These are phyloP conservation scores for Plasmodium gaboni DNA, from an alignment of 169 alveolate species.

Conservation along the genomic window DNA sequence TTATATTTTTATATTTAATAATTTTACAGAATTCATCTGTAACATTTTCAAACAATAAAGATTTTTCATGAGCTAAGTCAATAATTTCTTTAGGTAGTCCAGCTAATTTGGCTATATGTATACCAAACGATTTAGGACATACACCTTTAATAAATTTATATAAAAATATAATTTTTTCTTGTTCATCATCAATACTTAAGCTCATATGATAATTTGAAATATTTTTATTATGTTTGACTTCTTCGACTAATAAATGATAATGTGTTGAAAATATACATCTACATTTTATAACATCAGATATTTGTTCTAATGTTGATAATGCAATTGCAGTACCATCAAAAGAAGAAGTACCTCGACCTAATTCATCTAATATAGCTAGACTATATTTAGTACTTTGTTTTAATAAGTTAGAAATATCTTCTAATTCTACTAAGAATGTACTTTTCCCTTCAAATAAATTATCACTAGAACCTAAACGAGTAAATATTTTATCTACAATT, in stretches of 20 bases:
- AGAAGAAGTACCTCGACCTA: slow-evolving; percentile 99
- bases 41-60: slow-evolving; percentile 60
- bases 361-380: slow-evolving; percentile 97
- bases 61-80: slow-evolving; percentile 66
- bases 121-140: slow-evolving; percentile 97
- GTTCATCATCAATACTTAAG: slow-evolving; percentile 84
- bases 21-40: slow-evolving; percentile 72
- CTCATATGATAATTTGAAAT: slow-evolving; percentile 91
- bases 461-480: slow-evolving; percentile 99
- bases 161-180: slow-evolving; percentile 91
- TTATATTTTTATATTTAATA: slow-evolving; percentile 57
- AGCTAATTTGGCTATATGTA: slow-evolving; percentile 97
- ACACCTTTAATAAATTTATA: slow-evolving; percentile 95
- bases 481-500: slow-evolving; percentile 97
- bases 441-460: slow-evolving; percentile 97
- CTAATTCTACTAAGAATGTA: slow-evolving; percentile 98
- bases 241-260: slow-evolving; percentile 90
- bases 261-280: slow-evolving; percentile 97
- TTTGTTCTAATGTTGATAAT: slow-evolving; percentile 92
- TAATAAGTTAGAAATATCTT: slow-evolving; percentile 93
- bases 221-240: slow-evolving; percentile 74
- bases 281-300: slow-evolving; percentile 88
- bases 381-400: slow-evolving; percentile 90
- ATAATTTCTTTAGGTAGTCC: slow-evolving; percentile 91
- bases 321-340: slow-evolving; percentile 99